Percentiles rank a stretch among this genome's conserved stretches.
Conservation (phyloP, 352 stramenopile species). For the Blastocystis sp. region DNA sequence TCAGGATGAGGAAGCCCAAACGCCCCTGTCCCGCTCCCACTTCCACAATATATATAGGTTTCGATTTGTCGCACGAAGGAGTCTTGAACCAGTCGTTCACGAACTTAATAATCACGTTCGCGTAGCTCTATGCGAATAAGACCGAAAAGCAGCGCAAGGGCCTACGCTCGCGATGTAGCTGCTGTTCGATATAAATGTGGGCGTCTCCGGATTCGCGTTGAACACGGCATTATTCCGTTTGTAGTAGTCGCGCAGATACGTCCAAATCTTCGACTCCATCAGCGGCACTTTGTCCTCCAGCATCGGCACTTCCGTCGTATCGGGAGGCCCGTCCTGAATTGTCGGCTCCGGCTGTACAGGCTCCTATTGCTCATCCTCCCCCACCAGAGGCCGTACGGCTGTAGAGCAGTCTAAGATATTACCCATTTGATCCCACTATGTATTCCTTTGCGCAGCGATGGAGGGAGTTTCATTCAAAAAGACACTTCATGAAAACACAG, state of each 20-base stretch:
- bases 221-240: conserved; percentile 62
- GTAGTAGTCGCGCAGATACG: conserved; percentile 68
- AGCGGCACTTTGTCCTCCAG: conserved; percentile 56
- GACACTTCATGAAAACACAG: too few species aligned
- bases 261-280: conserved; percentile 68
- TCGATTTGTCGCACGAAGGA: not conserved
- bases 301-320: conserved; percentile 26
- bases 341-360: conserved; percentile 53
- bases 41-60: conserved; percentile 69
- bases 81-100: conserved; percentile 63
- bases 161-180: conserved; percentile 65
- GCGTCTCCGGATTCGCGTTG: conserved; percentile 55
- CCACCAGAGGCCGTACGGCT: conserved; percentile 7
- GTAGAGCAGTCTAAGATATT: conserved; percentile 69
- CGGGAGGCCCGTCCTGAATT: conserved; percentile 59
- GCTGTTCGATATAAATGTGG: conserved; percentile 67
- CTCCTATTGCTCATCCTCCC: conserved; percentile 19
- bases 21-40: conserved; percentile 64
- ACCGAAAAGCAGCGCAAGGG: not conserved
- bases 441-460: not conserved
- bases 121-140: conserved; percentile 67
- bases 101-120: conserved; percentile 68
- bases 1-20: conserved; percentile 58
- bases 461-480: not conserved
- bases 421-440: conserved; percentile 35